Evolutionary conservation across 768 basidiomycete species (phyloP).

Genomic region (Boletus vermiculosoides): DNA sequence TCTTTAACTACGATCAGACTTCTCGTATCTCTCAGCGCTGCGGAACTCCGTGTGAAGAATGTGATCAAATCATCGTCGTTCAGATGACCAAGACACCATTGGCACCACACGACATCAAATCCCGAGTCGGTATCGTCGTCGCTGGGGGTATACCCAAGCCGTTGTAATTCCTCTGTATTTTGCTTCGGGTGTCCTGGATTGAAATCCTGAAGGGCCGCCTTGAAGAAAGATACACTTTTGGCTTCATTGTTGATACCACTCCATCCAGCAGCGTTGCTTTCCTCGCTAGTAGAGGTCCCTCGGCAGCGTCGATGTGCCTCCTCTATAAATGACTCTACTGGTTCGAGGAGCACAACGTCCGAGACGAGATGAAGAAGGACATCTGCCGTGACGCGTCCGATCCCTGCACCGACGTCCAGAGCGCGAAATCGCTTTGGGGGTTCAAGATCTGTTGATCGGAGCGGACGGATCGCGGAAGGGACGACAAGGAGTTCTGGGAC

Average conservation of each 20-base stretch:
- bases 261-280: slow-evolving; percentile 45
- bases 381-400: slow-evolving; percentile 87
- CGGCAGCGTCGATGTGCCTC: slow-evolving; percentile 55
- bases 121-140: slow-evolving; percentile 53
- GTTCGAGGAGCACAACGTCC: slow-evolving; percentile 89
- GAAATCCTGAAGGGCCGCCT: slow-evolving; percentile 76
- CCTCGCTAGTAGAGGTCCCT: slow-evolving; percentile 36
- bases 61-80: slow-evolving; percentile 70
- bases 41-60: slow-evolving; percentile 67
- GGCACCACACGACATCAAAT: slow-evolving; percentile 94
- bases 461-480: slow-evolving; percentile 65
- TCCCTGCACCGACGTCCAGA: slow-evolving; percentile 91
- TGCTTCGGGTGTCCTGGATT: slow-evolving; percentile 56
- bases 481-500: slow-evolving; percentile 78
- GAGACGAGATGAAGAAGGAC: slow-evolving; percentile 87
- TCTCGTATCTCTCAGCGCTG: slow-evolving; percentile 51
- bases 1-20: slow-evolving; percentile 90
- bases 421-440: slow-evolving; percentile 58
- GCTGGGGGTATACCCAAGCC: slow-evolving; percentile 63
- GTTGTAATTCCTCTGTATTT: slow-evolving; percentile 50
- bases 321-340: slow-evolving; percentile 72
- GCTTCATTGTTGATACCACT: slow-evolving; percentile 59
- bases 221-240: slow-evolving; percentile 78
- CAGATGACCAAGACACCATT: slow-evolving; percentile 95
- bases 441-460: slow-evolving; percentile 24